These are phyloP conservation scores for Cladochytrium replicatum DNA, from an alignment of 192 early-diverging fungal species.

Conservation along the genomic window DNA sequence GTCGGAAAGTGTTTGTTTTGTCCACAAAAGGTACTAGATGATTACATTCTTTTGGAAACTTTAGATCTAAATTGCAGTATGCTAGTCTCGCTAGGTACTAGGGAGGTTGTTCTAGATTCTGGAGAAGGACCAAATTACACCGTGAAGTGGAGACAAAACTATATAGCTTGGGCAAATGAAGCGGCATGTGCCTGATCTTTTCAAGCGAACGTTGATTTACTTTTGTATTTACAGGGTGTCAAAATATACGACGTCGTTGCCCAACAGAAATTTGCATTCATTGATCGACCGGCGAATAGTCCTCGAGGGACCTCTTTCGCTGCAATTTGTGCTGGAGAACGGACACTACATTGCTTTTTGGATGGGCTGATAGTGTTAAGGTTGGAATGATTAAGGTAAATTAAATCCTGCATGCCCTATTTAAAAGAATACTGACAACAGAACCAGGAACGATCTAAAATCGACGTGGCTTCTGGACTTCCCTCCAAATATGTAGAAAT, in stretches of 20 bases:
- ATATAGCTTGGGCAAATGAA: slow-evolving; percentile 95
- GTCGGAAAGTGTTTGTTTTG: slow-evolving; percentile 74
- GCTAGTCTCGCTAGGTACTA: slow-evolving; percentile 79
- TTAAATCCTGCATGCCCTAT: no score
- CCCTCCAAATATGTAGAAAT: slow-evolving; percentile 50
- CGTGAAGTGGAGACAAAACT: slow-evolving; percentile 70
- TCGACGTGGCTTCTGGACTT: slow-evolving; percentile 33
- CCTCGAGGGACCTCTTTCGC: slow-evolving; percentile 76
- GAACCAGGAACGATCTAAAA: slow-evolving; percentile 28
- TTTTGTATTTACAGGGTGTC: slow-evolving; percentile 19
- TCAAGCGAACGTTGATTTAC: background rate
- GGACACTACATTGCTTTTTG: slow-evolving; percentile 68
- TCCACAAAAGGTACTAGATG: slow-evolving; percentile 72
- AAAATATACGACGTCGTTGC: slow-evolving; percentile 58
- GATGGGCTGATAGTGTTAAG: slow-evolving; percentile 92
- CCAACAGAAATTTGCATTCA: slow-evolving; percentile 68
- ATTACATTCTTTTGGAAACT: slow-evolving; percentile 1
- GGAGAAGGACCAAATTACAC: slow-evolving; percentile 84
- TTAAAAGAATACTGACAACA: no score
- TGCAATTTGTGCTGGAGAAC: slow-evolving; percentile 83
- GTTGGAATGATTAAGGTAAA: slow-evolving; percentile 62
- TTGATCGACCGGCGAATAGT: slow-evolving; percentile 66
- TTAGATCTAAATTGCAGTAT: background rate
- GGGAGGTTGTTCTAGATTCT: slow-evolving; percentile 68
- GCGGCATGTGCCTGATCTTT: slow-evolving; percentile 33